Base-by-base conservation (phyloP, 345 rosid genomes). In the Orychophragmus violaceus region DNA sequence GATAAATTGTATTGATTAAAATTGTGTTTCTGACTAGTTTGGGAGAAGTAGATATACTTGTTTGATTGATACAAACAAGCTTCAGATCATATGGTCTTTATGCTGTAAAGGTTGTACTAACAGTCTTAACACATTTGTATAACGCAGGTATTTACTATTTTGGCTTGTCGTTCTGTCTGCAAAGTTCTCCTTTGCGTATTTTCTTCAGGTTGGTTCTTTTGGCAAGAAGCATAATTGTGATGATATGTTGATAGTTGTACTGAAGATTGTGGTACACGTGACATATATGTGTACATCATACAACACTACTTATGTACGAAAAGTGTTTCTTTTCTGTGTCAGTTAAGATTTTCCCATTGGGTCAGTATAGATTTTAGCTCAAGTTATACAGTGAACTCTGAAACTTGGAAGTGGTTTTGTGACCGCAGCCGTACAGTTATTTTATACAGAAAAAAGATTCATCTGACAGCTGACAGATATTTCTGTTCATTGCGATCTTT, bases 131-230 rank as follows among this genome's bases (percentile, higher is more conserved):
- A 36, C 22, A 27, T n/a, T 41, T 17, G 29, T 59, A 36, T 78
- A 53, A 36, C 70, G 74, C 91, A 93, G 98, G 82, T 93, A 90
- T 74, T 79, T 88, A 88, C 53, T 93, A 4, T 93, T 90, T 78
- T 93, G 98, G 98, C 81, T 90, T 29, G 83, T 82, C 71, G 71
- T 86, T 62, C 80, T 93, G 76, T 30, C 86, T 64, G 91, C 81
- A 41, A 93, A 93, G 75, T 93, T 93, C 65, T 79, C 94, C 23
- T 93, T 93, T 72, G 92, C 96, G 1, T 93, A 90, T 76, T 93
- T 93, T 80, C 91, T 88, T 39, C 87, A 77, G 98, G 98, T 90
- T 59, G 51, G 81, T 76, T 39, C 54, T 30, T 73, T 14, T 37
- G 52, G 60, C 45, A 36, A 12, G 13, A 72, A 57, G 59, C 42